These are phyloP conservation scores for Penicillium simplicissimum DNA, from an alignment of 495 filamentous ascomycete genomes.

Conservation along the genomic window DNA sequence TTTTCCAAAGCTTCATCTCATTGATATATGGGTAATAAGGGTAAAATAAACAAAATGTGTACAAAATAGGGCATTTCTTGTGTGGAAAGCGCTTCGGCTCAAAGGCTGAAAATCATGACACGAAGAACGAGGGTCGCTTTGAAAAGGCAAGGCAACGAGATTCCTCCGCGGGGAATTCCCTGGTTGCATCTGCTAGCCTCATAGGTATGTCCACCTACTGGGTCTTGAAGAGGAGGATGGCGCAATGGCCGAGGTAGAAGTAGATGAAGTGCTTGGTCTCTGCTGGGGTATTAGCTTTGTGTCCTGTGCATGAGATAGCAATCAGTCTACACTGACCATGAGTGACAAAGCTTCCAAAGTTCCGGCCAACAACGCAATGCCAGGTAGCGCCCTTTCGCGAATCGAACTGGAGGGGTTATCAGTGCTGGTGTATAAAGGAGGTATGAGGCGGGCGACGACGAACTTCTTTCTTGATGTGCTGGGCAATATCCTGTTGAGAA, in stretches of 20 bases:
- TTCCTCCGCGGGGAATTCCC: not conserved
- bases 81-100: slow-evolving; percentile 10
- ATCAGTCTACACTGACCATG: slow-evolving; percentile 64
- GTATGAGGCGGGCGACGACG: slow-evolving; percentile 22
- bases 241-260: slow-evolving; percentile 98
- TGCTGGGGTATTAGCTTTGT: slow-evolving; percentile 38
- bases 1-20: not conserved
- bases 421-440: slow-evolving; percentile 20
- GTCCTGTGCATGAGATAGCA: not conserved
- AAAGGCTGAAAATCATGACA: slow-evolving; percentile 12
- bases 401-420: slow-evolving; percentile 65
- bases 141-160: slow-evolving; percentile 7
- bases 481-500: slow-evolving; percentile 77
- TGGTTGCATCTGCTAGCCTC: not conserved
- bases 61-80: slow-evolving; percentile 16
- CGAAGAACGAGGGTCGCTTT: slow-evolving; percentile 19
- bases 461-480: slow-evolving; percentile 96
- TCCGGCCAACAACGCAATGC: slow-evolving; percentile 98
- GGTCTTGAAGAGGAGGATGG: slow-evolving; percentile 98
- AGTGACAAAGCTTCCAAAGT: slow-evolving; percentile 99
- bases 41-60: slow-evolving; percentile 11
- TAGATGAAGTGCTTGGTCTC: slow-evolving; percentile 99
- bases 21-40: slow-evolving; percentile 1
- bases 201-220: slow-evolving; percentile 56
- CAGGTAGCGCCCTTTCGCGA: slow-evolving; percentile 89